These are phyloP conservation scores for Penicillium ucsense DNA, from an alignment of 495 filamentous ascomycete genomes.

Conservation along the genomic window DNA sequence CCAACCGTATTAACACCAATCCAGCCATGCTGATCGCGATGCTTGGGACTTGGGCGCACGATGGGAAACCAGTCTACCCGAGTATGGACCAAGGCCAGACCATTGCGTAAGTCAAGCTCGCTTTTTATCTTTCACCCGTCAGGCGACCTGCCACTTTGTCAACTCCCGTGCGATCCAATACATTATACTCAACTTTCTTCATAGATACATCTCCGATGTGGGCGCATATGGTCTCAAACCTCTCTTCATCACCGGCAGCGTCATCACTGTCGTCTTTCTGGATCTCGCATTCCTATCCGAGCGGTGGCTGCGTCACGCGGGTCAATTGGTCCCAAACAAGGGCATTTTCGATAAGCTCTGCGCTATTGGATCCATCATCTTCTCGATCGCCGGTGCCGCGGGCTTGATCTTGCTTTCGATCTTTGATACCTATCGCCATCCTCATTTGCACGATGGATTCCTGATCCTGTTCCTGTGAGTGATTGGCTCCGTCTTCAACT, in stretches of 20 bases:
- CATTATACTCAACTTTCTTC: too few relatives aligned
- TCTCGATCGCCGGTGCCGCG: slow-evolving; percentile 63
- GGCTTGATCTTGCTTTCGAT: slow-evolving; percentile 75
- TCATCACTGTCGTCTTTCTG: slow-evolving; percentile 72
- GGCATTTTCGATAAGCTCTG: slow-evolving; percentile 58
- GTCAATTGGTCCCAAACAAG: slow-evolving; percentile 62
- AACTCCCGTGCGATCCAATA: too few relatives aligned
- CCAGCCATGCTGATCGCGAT: slow-evolving; percentile 58
- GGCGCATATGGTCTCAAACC: slow-evolving; percentile 69
- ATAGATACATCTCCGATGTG: slow-evolving; percentile 64
- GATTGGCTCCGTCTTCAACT: not conserved
- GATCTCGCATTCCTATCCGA: slow-evolving; percentile 74
- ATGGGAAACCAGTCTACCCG: slow-evolving; percentile 50
- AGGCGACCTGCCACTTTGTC: too few relatives aligned
- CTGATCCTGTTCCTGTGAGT: slow-evolving; percentile 73
- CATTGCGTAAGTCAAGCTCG: slow-evolving; percentile 53
- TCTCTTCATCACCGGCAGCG: slow-evolving; percentile 74
- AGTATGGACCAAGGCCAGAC: slow-evolving; percentile 56
- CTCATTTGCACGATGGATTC: slow-evolving; percentile 62
- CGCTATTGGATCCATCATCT: slow-evolving; percentile 56
- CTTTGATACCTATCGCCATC: slow-evolving; percentile 69
- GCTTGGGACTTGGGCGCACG: slow-evolving; percentile 58
- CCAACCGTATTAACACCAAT: slow-evolving; percentile 4
- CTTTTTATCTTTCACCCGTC: too few relatives aligned
- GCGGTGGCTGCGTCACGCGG: slow-evolving; percentile 70